Evolutionary conservation across 306 rosid genomes (phyloP), one percentile per base, ranked within the genome.

Genomic region (Gleditsia sinensis): DNA sequence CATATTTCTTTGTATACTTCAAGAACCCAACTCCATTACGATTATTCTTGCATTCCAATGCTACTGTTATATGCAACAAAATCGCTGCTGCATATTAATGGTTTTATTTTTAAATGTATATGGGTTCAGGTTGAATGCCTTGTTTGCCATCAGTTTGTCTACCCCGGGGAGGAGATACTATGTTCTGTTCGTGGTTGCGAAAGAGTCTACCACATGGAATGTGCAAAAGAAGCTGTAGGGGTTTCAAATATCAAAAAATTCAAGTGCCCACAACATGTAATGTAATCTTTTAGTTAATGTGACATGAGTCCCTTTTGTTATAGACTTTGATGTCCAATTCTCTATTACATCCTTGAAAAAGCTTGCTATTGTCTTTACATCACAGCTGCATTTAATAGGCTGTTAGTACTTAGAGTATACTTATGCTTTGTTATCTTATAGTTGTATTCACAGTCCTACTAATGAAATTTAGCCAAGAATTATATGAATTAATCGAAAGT

Each of bases 261-360:
- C 91, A 94, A 87, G 89, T 94, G 96, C 82, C 88, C 91, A 13
- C 96, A 84, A 40, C 98, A 94, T 85, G 98, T 91, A 84, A 94
- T 85, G 98, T 91, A 84, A 83, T 62, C 24, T 63, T 82, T 36
- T 37, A 21, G 11, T 39, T 58, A 58, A 82, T 67, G 3, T 46
- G 48, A 23, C 51, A 21, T 24, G 13, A 3, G 23, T 25, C 37
- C 39, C 36, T 45, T 13, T 82, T 11, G 12, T 58, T 19, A 21
- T 11, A 7, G 40, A 20, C 51, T 24, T 54, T 66, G 19, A 70
- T 48, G 34, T 43, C 48, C 11, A 43, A 32, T 36, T 64, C n/a
- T n/a, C n/a, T n/a, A n/a, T n/a, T n/a, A n/a, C n/a, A n/a, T n/a
- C n/a, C n/a, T n/a, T n/a, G n/a, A n/a, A n/a, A n/a, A n/a, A n/a